A percentile compares a stretch with the other conserved stretches of the same genome.
Evolutionary conservation across 2,329 filamentous ascomycete genomes (phyloP).

Genomic region (Claviceps digitariae): DNA sequence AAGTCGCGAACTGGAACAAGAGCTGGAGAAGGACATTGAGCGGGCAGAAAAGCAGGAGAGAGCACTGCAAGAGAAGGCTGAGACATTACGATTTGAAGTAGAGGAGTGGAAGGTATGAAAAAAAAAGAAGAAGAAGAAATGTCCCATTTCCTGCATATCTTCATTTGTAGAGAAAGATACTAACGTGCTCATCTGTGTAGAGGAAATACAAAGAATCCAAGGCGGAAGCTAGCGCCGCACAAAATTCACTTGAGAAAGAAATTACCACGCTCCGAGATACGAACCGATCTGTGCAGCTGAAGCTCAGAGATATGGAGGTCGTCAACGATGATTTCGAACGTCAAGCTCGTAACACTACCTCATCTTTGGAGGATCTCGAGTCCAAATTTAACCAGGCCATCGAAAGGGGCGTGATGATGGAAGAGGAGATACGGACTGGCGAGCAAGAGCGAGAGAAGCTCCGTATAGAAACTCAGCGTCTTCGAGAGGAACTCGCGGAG

Average conservation of each 20-base stretch:
- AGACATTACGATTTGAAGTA: conserved; percentile 73
- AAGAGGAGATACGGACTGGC: conserved; percentile 82
- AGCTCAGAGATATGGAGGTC: conserved; percentile 87
- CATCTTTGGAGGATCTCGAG: conserved; percentile 91
- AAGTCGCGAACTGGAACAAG: conserved; percentile 84
- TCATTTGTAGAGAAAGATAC: not conserved
- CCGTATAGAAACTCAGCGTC: conserved; percentile 78
- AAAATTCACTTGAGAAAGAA: conserved; percentile 84
- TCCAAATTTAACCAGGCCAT: conserved; percentile 94
- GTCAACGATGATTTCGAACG: conserved; percentile 97
- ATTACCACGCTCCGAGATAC: conserved; percentile 80
- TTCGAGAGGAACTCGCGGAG: conserved; percentile 84
- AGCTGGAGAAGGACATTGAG: conserved; percentile 92
- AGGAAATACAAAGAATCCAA: conserved; percentile 95
- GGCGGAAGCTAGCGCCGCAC: conserved; percentile 68
- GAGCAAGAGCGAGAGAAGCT: conserved; percentile 85
- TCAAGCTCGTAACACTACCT: conserved; percentile 89
- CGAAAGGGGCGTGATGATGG: conserved; percentile 81
- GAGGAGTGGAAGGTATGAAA: conserved; percentile 89
- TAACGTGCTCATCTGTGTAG: conserved; percentile 30
- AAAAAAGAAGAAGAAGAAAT: not conserved
- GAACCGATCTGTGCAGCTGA: conserved; percentile 69
- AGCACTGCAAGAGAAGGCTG: conserved; percentile 72
- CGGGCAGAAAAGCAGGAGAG: conserved; percentile 89
- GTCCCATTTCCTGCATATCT: not conserved